Conservation (phyloP, 2,329 filamentous ascomycete genomes). For the Aspergillus carbonarius region DNA sequence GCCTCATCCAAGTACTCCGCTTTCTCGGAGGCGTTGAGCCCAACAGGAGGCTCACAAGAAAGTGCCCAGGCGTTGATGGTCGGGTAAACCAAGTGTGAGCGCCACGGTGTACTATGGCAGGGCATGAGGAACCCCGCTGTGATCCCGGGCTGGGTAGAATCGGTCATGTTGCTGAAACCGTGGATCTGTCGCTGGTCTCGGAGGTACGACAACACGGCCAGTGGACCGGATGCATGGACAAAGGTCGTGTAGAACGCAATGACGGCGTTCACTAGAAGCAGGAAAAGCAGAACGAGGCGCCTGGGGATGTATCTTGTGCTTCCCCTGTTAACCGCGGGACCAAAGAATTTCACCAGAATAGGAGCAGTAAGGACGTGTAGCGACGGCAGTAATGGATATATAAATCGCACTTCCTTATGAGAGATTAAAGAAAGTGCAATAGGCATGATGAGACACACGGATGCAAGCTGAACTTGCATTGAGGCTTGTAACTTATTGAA, state of each 20-base stretch:
- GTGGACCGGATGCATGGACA: slow-evolving; percentile 76
- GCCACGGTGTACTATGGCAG: slow-evolving; percentile 95
- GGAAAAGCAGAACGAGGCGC: slow-evolving; percentile 52
- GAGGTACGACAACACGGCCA: slow-evolving; percentile 72
- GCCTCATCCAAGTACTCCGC: slow-evolving; percentile 79
- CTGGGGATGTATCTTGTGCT: slow-evolving; percentile 46
- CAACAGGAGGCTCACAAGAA: slow-evolving; percentile 83
- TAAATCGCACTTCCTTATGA: slow-evolving; percentile 97
- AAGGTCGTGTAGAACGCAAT: slow-evolving; percentile 73
- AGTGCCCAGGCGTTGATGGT: slow-evolving; percentile 77
- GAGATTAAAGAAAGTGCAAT: slow-evolving; percentile 71
- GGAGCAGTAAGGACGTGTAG: slow-evolving; percentile 77
- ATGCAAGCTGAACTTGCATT: slow-evolving; percentile 57
- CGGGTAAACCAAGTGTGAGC: slow-evolving; percentile 77
- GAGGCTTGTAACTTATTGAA: slow-evolving; percentile 31
- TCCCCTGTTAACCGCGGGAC: slow-evolving; percentile 39
- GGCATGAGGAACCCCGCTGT: slow-evolving; percentile 83
- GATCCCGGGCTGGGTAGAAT: slow-evolving; percentile 33
- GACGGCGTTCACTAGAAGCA: slow-evolving; percentile 66
- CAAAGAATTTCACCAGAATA: slow-evolving; percentile 65
- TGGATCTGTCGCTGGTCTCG: slow-evolving; percentile 68
- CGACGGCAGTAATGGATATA: slow-evolving; percentile 86
- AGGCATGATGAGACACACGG: slow-evolving; percentile 61
- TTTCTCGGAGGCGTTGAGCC: slow-evolving; percentile 61
- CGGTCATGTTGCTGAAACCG: not conserved